These are phyloP conservation scores for Acacia melanoxylon DNA, from an alignment of 306 rosid genomes.

Conservation along the genomic window DNA sequence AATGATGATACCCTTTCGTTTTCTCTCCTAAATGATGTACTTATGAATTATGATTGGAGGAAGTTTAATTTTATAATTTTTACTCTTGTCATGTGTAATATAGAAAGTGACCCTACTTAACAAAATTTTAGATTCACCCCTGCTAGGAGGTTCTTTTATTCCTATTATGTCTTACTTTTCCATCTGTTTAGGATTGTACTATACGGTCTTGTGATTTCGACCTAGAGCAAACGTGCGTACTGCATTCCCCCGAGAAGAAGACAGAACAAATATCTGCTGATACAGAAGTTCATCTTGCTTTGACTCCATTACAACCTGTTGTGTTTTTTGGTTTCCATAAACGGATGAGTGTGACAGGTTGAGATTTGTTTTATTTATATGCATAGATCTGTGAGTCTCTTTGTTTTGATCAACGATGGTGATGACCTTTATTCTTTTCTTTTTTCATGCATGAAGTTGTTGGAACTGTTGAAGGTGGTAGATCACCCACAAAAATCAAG, in stretches of 20 bases:
- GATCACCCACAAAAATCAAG: conserved; percentile 93
- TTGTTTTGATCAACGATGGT: conserved; percentile 15
- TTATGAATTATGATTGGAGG: background rate
- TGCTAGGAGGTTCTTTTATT: conserved; percentile 23
- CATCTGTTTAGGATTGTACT: conserved; percentile 82
- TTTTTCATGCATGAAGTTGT: conserved; percentile 69
- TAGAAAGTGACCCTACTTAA: background rate
- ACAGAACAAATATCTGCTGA: conserved; percentile 75
- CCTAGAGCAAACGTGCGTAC: conserved; percentile 91
- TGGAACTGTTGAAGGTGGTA: conserved; percentile 98
- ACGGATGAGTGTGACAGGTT: conserved; percentile 98
- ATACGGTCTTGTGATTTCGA: conserved; percentile 96
- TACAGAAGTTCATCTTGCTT: conserved; percentile 91
- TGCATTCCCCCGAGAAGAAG: conserved; percentile 97
- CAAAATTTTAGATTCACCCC: background rate
- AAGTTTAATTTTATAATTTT: background rate
- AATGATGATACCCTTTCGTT: background rate
- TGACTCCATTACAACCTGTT: conserved; percentile 84
- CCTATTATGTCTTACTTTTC: conserved; percentile 25
- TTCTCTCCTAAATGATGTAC: background rate
- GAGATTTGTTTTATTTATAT: conserved; percentile 23
- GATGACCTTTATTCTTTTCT: conserved; percentile 17
- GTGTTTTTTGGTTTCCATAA: conserved; percentile 92
- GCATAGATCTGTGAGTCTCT: conserved; percentile 10
- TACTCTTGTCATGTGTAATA: background rate